Evolutionary conservation across 257 asterid genomes (phyloP).

Genomic region (Petrea volubilis): DNA sequence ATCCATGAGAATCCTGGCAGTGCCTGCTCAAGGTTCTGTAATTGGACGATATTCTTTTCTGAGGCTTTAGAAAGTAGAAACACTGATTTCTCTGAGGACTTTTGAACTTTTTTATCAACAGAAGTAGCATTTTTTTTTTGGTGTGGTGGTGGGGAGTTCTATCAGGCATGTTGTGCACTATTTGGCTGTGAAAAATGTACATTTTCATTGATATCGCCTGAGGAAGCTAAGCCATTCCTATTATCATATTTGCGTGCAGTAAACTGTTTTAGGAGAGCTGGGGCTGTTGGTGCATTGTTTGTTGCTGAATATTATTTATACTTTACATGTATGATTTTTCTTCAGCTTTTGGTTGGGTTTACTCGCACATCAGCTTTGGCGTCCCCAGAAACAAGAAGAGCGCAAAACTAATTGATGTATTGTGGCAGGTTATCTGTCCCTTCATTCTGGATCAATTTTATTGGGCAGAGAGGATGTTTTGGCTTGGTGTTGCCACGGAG

Average conservation of each 20-base stretch:
- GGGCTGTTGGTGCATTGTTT: neutral
- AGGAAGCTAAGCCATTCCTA: conserved; percentile 1
- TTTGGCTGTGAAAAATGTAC: neutral
- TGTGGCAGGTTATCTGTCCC: conserved; percentile 78
- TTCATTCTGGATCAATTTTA: conserved; percentile 89
- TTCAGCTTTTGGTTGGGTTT: neutral
- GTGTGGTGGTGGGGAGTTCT: too few relatives aligned
- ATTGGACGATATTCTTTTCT: neutral
- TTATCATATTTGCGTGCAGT: neutral
- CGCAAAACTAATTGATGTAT: conserved; percentile 1
- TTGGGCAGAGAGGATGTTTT: conserved; percentile 98
- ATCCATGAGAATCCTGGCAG: neutral
- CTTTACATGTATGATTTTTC: neutral
- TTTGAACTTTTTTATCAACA: conserved; percentile 8
- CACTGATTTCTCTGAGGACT: neutral
- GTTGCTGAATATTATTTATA: neutral
- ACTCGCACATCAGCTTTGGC: conserved; percentile 15
- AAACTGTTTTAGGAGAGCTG: conserved; percentile 2
- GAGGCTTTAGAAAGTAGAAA: neutral
- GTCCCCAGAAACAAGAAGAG: neutral
- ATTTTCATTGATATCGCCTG: neutral
- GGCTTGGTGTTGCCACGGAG: conserved; percentile 95
- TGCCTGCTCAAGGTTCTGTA: neutral
- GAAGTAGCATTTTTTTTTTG: too few relatives aligned
- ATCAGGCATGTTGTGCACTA: too few relatives aligned